These are phyloP conservation scores for Coniella vitis DNA, from an alignment of 2,329 filamentous ascomycete genomes.

Conservation along the genomic window DNA sequence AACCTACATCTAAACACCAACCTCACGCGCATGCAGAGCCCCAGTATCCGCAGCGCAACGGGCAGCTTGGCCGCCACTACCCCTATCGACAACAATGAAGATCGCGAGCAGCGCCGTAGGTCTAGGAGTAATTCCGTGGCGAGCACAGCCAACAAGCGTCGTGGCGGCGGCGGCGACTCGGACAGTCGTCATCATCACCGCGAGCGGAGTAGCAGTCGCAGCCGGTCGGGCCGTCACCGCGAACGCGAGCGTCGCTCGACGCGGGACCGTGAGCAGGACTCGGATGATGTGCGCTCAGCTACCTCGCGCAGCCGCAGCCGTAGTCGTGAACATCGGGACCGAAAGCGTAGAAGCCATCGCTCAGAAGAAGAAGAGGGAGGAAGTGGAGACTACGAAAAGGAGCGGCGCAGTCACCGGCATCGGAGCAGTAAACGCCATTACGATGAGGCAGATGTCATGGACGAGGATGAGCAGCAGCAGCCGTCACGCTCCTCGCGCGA, in stretches of 20 bases:
- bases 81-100: conserved; percentile 11
- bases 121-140: conserved; percentile 44
- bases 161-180: conserved; percentile 21
- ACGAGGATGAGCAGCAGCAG: conserved; percentile 13
- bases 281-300: background rate
- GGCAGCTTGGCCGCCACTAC: conserved; percentile 10
- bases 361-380: conserved; percentile 9
- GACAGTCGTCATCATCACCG: conserved; percentile 16
- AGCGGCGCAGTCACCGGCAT: conserved; percentile 13
- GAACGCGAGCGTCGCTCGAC: conserved; percentile 11
- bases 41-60: conserved; percentile 13
- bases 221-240: conserved; percentile 11
- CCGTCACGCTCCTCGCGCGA: conserved; percentile 13
- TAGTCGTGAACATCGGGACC: conserved; percentile 14
- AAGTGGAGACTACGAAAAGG: conserved; percentile 15
- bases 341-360: conserved; percentile 15
- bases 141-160: conserved; percentile 18
- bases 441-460: conserved; percentile 10
- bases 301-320: conserved; percentile 9
- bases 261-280: no score
- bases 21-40: conserved; percentile 23
- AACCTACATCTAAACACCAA: no score
- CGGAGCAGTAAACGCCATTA: conserved; percentile 15
- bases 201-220: conserved; percentile 21
- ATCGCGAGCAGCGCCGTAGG: conserved; percentile 26